Evolutionary conservation across 148 eudicot genomes (phyloP).

Genomic region (Amaranthus cruentus): DNA sequence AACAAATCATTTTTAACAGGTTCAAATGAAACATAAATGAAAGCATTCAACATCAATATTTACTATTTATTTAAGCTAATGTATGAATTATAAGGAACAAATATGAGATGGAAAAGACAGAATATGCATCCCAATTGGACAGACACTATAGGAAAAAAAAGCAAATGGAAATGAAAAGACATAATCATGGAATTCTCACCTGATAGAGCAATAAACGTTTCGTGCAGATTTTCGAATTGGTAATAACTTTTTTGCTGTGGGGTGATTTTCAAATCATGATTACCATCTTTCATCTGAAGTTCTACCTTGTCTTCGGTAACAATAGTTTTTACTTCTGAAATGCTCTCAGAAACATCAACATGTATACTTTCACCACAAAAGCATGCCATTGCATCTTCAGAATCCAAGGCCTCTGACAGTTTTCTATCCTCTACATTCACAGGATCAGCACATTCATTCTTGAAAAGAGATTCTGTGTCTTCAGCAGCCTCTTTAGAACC

Average conservation of each 20-base stretch:
- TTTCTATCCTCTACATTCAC: not conserved
- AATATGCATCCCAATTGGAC: not conserved
- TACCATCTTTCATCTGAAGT: not conserved
- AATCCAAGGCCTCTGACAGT: not conserved
- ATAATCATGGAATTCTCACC: not conserved
- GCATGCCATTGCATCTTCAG: not conserved
- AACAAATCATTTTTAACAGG: not conserved
- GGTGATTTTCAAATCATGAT: not conserved
- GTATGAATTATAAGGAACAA: no score
- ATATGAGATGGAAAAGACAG: no score
- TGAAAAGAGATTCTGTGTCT: not conserved
- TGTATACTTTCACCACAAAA: not conserved
- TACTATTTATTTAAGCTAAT: no score
- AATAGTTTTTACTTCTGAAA: not conserved
- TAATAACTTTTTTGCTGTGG: not conserved
- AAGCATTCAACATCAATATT: not conserved
- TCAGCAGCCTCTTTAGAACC: not conserved
- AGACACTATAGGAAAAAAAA: not conserved
- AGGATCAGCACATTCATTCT: not conserved
- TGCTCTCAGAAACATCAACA: not conserved
- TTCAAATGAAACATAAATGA: not conserved
- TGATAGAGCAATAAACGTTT: not conserved
- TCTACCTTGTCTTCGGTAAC: not conserved
- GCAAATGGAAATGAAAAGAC: not conserved
- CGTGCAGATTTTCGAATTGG: not conserved